Evolutionary conservation across 257 asterid genomes (phyloP).

Genomic region (Hygrophila difformis): DNA sequence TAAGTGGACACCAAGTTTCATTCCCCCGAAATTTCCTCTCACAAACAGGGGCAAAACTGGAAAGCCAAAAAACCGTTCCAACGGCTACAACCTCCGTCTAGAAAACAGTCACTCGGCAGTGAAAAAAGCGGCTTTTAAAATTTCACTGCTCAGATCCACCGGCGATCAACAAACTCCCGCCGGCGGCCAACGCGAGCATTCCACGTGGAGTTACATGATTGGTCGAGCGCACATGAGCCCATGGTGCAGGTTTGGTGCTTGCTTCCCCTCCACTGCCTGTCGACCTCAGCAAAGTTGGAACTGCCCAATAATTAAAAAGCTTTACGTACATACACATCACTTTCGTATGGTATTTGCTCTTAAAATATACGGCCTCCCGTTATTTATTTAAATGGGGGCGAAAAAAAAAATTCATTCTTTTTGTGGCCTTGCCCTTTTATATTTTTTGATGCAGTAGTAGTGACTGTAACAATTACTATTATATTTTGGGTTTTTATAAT

Average conservation of each 20-base stretch:
- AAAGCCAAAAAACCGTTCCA: neutral
- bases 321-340: slow-evolving; percentile 20
- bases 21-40: neutral
- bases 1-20: neutral
- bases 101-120: slow-evolving; percentile 5
- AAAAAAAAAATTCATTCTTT: slow-evolving; percentile 18
- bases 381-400: no score
- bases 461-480: slow-evolving; percentile 13
- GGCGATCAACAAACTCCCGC: slow-evolving; percentile 16
- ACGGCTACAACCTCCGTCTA: slow-evolving; percentile 12
- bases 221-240: slow-evolving; percentile 25
- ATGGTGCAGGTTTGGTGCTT: slow-evolving; percentile 26
- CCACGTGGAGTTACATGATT: slow-evolving; percentile 16
- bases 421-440: slow-evolving; percentile 11
- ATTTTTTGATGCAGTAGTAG: no score
- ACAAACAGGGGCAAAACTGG: slow-evolving; percentile 9
- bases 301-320: slow-evolving; percentile 22
- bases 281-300: slow-evolving; percentile 31
- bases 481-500: no score
- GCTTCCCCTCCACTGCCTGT: slow-evolving; percentile 23
- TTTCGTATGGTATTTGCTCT: slow-evolving; percentile 13
- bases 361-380: slow-evolving; percentile 13
- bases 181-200: slow-evolving; percentile 12
- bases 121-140: neutral
- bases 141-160: slow-evolving; percentile 3